phyloP scores from a whole-genome alignment of 352 stramenopile genomes.

The Pythium guiyangense region DNA sequence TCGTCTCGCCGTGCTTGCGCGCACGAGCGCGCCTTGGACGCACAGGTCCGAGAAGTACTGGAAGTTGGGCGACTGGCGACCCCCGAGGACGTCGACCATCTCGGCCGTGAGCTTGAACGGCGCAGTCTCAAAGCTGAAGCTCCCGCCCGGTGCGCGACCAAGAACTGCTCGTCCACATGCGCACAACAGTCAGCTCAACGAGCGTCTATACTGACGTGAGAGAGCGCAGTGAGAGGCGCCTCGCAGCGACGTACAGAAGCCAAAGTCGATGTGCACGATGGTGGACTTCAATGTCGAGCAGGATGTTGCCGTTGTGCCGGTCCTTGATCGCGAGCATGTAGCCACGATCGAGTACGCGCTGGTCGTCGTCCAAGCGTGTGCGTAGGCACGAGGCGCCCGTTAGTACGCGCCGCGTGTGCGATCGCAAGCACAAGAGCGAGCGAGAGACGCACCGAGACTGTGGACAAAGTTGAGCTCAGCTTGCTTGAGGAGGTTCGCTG shows the following conservation, averaged over 20 bases:
- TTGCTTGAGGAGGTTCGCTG: slow-evolving; percentile 43
- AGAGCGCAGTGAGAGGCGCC: neutral
- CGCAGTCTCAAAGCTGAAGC: slow-evolving; percentile 94
- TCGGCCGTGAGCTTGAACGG: slow-evolving; percentile 97
- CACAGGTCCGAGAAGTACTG: slow-evolving; percentile 93
- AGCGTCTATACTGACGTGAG: neutral
- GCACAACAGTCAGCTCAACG: too few relatives aligned
- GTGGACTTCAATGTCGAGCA: slow-evolving; percentile 96
- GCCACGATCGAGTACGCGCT: slow-evolving; percentile 96
- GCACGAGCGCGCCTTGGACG: slow-evolving; percentile 90
- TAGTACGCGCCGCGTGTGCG: neutral
- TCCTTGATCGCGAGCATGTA: slow-evolving; percentile 99
- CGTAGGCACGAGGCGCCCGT: neutral
- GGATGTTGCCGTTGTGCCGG: slow-evolving; percentile 99
- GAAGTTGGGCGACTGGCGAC: slow-evolving; percentile 89
- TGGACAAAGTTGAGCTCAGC: slow-evolving; percentile 80
- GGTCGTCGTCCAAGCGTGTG: slow-evolving; percentile 37
- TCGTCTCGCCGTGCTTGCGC: slow-evolving; percentile 89
- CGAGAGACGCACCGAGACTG: slow-evolving; percentile 68
- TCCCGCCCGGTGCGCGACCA: slow-evolving; percentile 80
- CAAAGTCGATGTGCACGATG: slow-evolving; percentile 99
- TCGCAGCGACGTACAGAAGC: slow-evolving; percentile 82
- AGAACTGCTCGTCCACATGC: slow-evolving; percentile 33
- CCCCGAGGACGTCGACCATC: slow-evolving; percentile 94
- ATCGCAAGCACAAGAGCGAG: slow-evolving; percentile 32